Percentiles rank a stretch among this genome's conserved stretches.
phyloP scores from a whole-genome alignment of 805 yeast genomes.

The Yarrowia keelungensis region DNA sequence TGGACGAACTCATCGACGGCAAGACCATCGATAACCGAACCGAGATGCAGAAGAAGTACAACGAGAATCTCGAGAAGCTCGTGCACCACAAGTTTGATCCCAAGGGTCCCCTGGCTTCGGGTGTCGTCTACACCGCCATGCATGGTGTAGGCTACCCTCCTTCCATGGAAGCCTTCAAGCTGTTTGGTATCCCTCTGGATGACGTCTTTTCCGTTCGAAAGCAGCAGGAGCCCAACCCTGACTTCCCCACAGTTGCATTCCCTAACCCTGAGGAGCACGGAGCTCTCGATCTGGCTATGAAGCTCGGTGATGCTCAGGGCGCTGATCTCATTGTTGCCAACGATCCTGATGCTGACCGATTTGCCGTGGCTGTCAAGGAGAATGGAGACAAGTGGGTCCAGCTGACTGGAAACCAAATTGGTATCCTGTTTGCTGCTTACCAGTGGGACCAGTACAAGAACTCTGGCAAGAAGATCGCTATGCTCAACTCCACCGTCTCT shows the following conservation, averaged over 20 bases:
- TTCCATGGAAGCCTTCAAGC: constrained; percentile 56
- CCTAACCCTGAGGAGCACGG: constrained; percentile 98
- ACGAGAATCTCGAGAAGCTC: constrained; percentile 19
- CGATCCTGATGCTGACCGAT: constrained; percentile 98
- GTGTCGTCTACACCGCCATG: constrained; percentile 87
- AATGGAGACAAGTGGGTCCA: constrained; percentile 66
- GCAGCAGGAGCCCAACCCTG: constrained; percentile 82
- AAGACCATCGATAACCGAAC: constrained; percentile 40
- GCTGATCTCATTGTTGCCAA: constrained; percentile 75
- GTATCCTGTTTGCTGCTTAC: constrained; percentile 78
- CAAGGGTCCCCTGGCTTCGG: constrained; percentile 39
- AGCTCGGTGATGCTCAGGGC: constrained; percentile 61
- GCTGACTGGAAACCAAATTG: constrained; percentile 90
- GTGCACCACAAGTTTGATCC: constrained; percentile 9
- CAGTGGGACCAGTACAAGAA: constrained; percentile 42
- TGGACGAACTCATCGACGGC: constrained; percentile 45
- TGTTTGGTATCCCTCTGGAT: constrained; percentile 51
- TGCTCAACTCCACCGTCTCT: constrained; percentile 90
- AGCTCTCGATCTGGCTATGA: constrained; percentile 77
- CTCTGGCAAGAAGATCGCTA: constrained; percentile 52
- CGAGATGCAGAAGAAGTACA: constrained; percentile 20
- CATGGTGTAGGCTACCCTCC: constrained; percentile 86
- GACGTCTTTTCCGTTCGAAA: constrained; percentile 58
- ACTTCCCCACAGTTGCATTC: constrained; percentile 81
- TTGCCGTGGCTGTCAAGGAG: constrained; percentile 73